Base-by-base conservation (phyloP, 1,139 yeast species). In the Yamadazyma siamensis region DNA sequence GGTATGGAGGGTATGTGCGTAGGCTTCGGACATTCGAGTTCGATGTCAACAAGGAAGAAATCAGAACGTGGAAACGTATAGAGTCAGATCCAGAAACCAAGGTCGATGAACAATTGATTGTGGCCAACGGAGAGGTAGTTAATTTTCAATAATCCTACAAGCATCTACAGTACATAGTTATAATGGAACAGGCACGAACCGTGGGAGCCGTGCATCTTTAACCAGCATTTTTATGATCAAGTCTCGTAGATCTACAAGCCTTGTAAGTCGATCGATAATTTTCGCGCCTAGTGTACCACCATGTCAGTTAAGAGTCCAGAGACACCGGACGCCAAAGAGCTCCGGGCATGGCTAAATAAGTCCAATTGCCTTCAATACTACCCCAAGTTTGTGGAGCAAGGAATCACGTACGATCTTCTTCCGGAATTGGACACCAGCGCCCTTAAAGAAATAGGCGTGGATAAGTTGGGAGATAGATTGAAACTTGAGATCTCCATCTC, bases 1-100 rank as follows among this genome's bases (percentile, higher is more conserved):
- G 96, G 0, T 86, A 88, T 50, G 89, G 87, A 0, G 94, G 91
- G 0, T 85, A 82, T 29, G 64, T 81, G 9, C 72, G 98, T 45
- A 69, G 96, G 35, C 50, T 87, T 32, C 65, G 97, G 32, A 48
- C 80, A 1, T 89, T 69, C 52, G 88, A 84, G 26, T 47, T 88
- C 10, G 80, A 87, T 51, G 59, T 77, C 1, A 52, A 56, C 8
- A 52, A 59, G 2, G 75, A 73, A 1, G 56, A 63, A n/a, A 76
- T 89, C 20, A 54, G 55, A 27, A 73, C 87, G 1, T 87, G 94
- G 89, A 88, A 88, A 54, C 60, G 87, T 36, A 49, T 75, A 8
- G 78, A 80, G 44, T 70, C 68, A 26, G 60, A 68, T 5, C 81
- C 86, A 0, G 65, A 59, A 0, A 54, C 51, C 11, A 48, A 38